Evolutionary conservation across 2,329 filamentous ascomycete species (phyloP), one percentile per base, ranked within the genome.

Genomic region (Colletotrichum karsti): DNA sequence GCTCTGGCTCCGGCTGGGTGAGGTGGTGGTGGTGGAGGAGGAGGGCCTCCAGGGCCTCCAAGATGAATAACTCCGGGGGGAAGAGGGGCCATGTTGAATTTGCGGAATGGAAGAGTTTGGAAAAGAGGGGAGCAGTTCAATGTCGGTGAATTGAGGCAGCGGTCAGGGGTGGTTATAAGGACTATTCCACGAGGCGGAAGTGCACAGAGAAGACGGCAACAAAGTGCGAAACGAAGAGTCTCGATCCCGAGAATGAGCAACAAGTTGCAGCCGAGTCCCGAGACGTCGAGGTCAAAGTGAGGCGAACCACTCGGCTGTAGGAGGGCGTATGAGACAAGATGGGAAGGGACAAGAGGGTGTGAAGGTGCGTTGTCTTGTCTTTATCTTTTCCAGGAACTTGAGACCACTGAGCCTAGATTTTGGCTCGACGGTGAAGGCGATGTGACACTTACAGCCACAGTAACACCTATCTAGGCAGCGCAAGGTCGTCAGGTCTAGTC

Each of bases 281-380:
- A 55, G 55, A 55, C 22, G 18, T 61, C 13, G 41, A 55, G 18
- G 20, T 42, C 12, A 67, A 69, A 69, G 62, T 69, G 55, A 69
- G 66, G 66, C 66, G 66, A 39, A 56, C 46, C 35, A 56, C 8
- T 41, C 15, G 26, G 50, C 44, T 61, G n/a, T 30, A 39, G 54
- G 55, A 33, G 56, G 55, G 55, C 55, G 20, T 42, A 60, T 62
- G 50, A 67, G 56, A 61, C 56, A 67, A 59, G 59, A 53, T 37
- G 39, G n/a, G 62, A 51, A 33, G 26, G 15, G 24, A 9, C 8
- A 51, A 54, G 62, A 51, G 62, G 61, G 66, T 60, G 66, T 60
- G 56, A n/a, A 55, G 54, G 30, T 46, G 28, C 15, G 54, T 37
- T 50, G 53, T 39, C 48, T 33, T 13, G 37, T 58, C 46, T 69